A percentile compares a stretch with the other conserved stretches of the same genome.
Conservation (phyloP, 73 alveolate species). For the Uronychia setigera region DNA sequence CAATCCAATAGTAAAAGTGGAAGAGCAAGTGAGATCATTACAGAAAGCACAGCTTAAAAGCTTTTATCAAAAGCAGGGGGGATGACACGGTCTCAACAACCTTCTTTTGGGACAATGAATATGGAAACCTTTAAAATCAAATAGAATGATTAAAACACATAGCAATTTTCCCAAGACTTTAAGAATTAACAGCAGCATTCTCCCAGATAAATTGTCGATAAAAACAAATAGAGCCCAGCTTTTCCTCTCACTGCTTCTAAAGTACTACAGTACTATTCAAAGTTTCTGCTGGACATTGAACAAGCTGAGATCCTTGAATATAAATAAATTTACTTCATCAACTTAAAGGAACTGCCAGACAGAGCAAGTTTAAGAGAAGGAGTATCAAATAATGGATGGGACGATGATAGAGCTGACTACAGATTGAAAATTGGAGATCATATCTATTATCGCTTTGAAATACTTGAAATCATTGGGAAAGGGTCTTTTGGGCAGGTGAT, state of each 20-base stretch:
- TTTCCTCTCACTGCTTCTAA: not conserved
- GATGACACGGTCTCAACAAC: not conserved
- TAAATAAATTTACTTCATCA: conserved; percentile 40
- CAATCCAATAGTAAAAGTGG: not conserved
- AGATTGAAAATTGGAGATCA: conserved; percentile 76
- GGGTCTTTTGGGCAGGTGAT: conserved; percentile 90
- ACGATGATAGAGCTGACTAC: conserved; percentile 82
- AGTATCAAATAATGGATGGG: conserved; percentile 46
- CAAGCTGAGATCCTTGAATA: conserved; percentile 43
- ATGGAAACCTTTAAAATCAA: not conserved
- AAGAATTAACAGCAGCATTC: not conserved
- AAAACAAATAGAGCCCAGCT: not conserved
- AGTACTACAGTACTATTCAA: not conserved
- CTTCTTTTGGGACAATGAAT: not conserved
- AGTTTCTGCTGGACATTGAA: conserved; percentile 37
- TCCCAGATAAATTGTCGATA: not conserved
- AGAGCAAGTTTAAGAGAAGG: conserved; percentile 10
- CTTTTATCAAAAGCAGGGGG: not conserved
- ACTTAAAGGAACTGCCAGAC: conserved; percentile 7
- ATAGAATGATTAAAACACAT: not conserved
- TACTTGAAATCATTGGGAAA: conserved; percentile 72
- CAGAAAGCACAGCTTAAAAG: not conserved
- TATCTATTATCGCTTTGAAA: conserved; percentile 77
- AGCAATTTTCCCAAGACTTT: not conserved
- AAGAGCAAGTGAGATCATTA: not conserved